Evolutionary conservation across 2,329 filamentous ascomycete genomes (phyloP), one percentile per base, ranked within the genome.

Genomic region (Epichloe brachyelytri): DNA sequence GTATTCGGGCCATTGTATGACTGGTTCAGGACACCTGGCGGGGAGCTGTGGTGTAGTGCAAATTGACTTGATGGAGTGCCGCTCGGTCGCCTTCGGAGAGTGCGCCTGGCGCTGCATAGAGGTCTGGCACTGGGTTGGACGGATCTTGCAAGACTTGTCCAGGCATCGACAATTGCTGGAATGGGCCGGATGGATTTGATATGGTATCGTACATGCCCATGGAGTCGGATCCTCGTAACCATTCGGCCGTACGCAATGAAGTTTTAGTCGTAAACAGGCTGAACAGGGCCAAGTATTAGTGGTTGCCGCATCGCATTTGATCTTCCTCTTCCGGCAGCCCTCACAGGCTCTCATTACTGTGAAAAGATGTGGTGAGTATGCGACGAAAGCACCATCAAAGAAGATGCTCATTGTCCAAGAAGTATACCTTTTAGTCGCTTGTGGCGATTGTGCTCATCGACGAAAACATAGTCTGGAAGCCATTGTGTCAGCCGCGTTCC

Each of bases 261-360:
- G 78, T 72, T 96, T 97, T 55, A 97, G 74, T 46, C 91, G 82
- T 55, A 89, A 85, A 66, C 91, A 98, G 37, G 93, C 88, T 40
- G 90, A 93, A 68, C 91, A 97, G 30, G 93, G 93, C 91, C 93
- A 97, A 38, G 88, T 89, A 67, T 97, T 96, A 40, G 90, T 96
- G 14, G 91, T 95, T 19, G 91, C 91, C 49, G 91, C 89, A 71
- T 97, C 93, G 71, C 91, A 98, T 68, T 95, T 95, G 65, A 98
- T 98, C 70, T 98, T 98, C 62, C 91, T 82, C 68, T 89, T 84
- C 55, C 91, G 80, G 65, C 91, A 97, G 54, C 91, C 91, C 71
- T 96, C 91, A 68, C 91, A 97, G 51, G 91, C 93, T 73, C 93
- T 84, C 89, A 95, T 96, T 49, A 96, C 91, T 94, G 57, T 19